These are phyloP conservation scores for Magnusiomyces magnusii DNA, from an alignment of 1,139 yeast species.

Conservation along the genomic window DNA sequence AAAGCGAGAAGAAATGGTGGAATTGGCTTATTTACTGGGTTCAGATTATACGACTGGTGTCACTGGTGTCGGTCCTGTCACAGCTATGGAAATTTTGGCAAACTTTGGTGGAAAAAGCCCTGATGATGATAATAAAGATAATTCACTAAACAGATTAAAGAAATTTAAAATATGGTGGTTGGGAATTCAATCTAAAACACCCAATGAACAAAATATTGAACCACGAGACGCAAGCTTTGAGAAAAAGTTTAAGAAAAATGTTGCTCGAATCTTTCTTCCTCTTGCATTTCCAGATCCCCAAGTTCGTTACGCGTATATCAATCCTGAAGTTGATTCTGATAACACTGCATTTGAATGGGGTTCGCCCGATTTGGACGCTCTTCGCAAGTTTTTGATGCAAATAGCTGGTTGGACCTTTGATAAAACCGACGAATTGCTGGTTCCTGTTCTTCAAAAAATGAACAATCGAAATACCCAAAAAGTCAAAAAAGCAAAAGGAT, in stretches of 20 bases:
- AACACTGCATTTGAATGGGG: conserved; percentile 83
- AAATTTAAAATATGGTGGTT: conserved; percentile 53
- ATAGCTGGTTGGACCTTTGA: conserved; percentile 79
- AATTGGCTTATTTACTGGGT: conserved; percentile 74
- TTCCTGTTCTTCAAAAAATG: conserved; percentile 81
- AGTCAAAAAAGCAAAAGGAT: background rate
- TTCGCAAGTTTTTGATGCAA: conserved; percentile 59
- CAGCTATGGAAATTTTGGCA: conserved; percentile 87
- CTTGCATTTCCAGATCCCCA: conserved; percentile 58
- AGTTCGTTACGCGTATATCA: conserved; percentile 63
- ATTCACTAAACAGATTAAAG: conserved; percentile 28
- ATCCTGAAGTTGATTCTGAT: conserved; percentile 82
- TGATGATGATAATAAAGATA: background rate
- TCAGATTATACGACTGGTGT: conserved; percentile 94
- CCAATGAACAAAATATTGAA: conserved; percentile 9
- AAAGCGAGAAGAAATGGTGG: conserved; percentile 54
- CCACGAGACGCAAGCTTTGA: conserved; percentile 27
- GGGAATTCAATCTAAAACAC: conserved; percentile 36
- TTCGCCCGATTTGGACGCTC: conserved; percentile 69
- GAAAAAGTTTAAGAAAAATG: conserved; percentile 46
- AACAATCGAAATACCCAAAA: conserved; percentile 40
- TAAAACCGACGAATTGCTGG: conserved; percentile 71
- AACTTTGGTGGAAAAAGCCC: conserved; percentile 47
- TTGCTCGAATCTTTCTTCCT: conserved; percentile 58
- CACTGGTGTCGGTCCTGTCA: conserved; percentile 87